Percentiles rank a stretch among this genome's conserved stretches.
Evolutionary conservation across 2,329 filamentous ascomycete species (phyloP).

Genomic region (Xylariaceae sp.): DNA sequence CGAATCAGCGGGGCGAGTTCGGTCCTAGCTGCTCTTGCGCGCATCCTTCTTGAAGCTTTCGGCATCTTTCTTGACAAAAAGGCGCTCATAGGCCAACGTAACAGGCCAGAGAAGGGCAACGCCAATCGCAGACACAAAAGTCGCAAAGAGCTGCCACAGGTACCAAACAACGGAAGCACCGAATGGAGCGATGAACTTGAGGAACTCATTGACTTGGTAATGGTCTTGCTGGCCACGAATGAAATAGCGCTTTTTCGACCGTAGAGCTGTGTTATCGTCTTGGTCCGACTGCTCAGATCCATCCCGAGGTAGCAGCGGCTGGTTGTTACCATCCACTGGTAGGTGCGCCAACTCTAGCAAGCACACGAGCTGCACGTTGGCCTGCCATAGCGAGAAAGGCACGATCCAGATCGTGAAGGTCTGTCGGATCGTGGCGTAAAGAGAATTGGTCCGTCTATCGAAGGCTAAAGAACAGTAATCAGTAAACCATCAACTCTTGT

Average conservation of each 20-base stretch:
- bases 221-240: conserved; percentile 81
- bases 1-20: too few relatives aligned
- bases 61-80: too few relatives aligned
- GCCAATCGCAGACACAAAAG: conserved; percentile 68
- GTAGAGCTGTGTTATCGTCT: conserved; percentile 32
- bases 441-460: conserved; percentile 67
- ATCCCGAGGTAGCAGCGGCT: conserved; percentile 33
- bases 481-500: background rate
- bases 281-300: conserved; percentile 29
- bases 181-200: conserved; percentile 73
- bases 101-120: conserved; percentile 49
- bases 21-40: too few relatives aligned
- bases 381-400: conserved; percentile 68
- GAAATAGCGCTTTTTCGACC: conserved; percentile 62
- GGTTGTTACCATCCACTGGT: conserved; percentile 36
- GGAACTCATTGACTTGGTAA: conserved; percentile 78
- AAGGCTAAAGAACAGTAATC: conserved; percentile 57
- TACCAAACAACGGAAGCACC: conserved; percentile 61
- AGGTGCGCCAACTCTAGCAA: conserved; percentile 67
- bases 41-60: too few relatives aligned
- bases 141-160: conserved; percentile 68
- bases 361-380: conserved; percentile 71
- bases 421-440: conserved; percentile 78
- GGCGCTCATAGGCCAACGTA: too few relatives aligned
- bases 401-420: conserved; percentile 79